A percentile compares a stretch with the other conserved stretches of the same genome.
These are phyloP conservation scores for Periglandula ipomoeae DNA, from an alignment of 2,329 filamentous ascomycete genomes.

Conservation along the genomic window DNA sequence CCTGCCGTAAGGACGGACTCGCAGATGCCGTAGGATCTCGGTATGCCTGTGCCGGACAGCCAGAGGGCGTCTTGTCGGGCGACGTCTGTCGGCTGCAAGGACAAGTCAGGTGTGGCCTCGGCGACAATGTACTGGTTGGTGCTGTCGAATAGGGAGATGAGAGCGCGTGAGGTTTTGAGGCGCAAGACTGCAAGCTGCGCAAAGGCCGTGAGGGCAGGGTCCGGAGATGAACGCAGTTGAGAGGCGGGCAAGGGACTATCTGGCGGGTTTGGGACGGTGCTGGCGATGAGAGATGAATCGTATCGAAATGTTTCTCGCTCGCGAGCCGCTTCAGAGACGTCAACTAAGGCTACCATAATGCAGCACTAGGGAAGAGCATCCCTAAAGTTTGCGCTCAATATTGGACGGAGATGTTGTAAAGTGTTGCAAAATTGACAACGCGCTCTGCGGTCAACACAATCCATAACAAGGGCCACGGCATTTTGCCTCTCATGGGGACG, in stretches of 20 bases:
- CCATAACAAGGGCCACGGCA: not conserved
- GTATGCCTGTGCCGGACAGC: conserved; percentile 15
- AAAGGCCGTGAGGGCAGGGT: conserved; percentile 32
- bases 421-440: not conserved
- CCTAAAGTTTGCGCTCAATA: not conserved
- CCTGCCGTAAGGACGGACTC: not conserved
- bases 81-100: not conserved
- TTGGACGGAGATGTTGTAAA: too few species aligned
- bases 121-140: conserved; percentile 36
- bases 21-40: conserved; percentile 12
- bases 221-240: conserved; percentile 16
- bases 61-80: conserved; percentile 6
- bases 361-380: not conserved
- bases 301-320: conserved; percentile 6
- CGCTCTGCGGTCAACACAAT: not conserved
- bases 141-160: conserved; percentile 39
- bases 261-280: not conserved
- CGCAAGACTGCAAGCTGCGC: conserved; percentile 36
- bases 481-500: not conserved
- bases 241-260: conserved; percentile 2
- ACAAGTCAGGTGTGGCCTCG: conserved; percentile 27
- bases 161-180: conserved; percentile 28
- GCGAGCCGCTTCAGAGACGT: conserved; percentile 3
- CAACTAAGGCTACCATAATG: conserved; percentile 1
- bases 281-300: not conserved